Conservation (phyloP, 2,329 filamentous ascomycete species). For the Alternaria hordeiaustralica region DNA sequence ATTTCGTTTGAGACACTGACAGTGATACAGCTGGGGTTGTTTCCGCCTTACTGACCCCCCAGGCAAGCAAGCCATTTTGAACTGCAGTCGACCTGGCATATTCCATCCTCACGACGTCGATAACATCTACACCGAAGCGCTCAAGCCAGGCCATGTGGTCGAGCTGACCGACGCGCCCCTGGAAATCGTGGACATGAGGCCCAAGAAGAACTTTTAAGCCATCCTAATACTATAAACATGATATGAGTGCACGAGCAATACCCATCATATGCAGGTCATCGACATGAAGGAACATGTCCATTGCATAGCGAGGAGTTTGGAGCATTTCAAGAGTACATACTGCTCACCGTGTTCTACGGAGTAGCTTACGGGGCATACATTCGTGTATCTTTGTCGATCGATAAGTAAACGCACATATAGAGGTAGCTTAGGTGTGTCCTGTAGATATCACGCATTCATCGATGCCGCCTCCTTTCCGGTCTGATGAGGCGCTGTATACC, state of each 20-base stretch:
- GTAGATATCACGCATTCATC: neutral
- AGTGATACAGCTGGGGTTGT: constrained; percentile 74
- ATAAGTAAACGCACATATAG: neutral
- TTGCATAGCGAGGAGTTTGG: constrained; percentile 14
- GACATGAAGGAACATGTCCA: neutral
- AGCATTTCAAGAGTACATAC: neutral
- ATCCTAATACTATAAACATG: neutral
- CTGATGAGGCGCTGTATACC: neutral
- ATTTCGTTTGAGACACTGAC: neutral
- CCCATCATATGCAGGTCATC: neutral
- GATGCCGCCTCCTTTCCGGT: neutral
- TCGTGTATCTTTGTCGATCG: neutral
- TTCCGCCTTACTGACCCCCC: constrained; percentile 94
- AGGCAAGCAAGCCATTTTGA: constrained; percentile 81
- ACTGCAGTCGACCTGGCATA: constrained; percentile 76
- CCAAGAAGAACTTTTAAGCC: constrained; percentile 30
- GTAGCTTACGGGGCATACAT: neutral
- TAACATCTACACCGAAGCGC: constrained; percentile 79
- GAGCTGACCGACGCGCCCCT: constrained; percentile 64
- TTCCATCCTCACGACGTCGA: constrained; percentile 80
- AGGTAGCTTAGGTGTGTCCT: neutral
- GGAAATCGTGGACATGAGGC: constrained; percentile 68
- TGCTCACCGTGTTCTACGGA: neutral
- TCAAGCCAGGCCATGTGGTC: constrained; percentile 64
- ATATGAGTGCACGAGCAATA: neutral